Percentiles rank a stretch among this genome's conserved stretches.
These are phyloP conservation scores for Penicillium sp. DNA, from an alignment of 2,329 filamentous ascomycete species.

Conservation along the genomic window DNA sequence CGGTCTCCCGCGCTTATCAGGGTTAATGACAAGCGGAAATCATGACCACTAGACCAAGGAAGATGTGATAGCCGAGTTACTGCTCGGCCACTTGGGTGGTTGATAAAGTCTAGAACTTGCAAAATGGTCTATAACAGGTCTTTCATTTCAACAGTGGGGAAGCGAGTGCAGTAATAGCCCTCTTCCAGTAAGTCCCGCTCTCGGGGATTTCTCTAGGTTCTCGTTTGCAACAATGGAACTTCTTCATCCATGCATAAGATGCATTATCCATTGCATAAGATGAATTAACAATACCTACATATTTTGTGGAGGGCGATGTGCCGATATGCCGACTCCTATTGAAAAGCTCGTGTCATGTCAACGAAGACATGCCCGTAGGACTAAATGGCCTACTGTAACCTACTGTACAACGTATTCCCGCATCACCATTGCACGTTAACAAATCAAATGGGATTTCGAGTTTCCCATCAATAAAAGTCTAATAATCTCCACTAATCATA, in stretches of 20 bases:
- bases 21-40: slow-evolving; percentile 38
- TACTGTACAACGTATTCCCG: neutral
- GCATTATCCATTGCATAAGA: neutral
- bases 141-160: too few relatives aligned
- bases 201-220: too few relatives aligned
- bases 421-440: neutral
- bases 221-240: too few relatives aligned
- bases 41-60: slow-evolving; percentile 39
- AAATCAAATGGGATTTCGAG: neutral
- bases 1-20: slow-evolving; percentile 35
- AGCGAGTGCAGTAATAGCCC: too few relatives aligned
- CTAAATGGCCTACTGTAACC: too few relatives aligned
- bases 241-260: neutral
- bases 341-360: neutral
- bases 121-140: too few relatives aligned
- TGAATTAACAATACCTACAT: neutral
- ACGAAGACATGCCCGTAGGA: neutral
- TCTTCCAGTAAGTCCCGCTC: too few relatives aligned
- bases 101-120: neutral
- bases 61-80: slow-evolving; percentile 6
- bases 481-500: neutral
- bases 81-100: slow-evolving; percentile 11
- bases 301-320: neutral
- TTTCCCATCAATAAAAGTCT: neutral
- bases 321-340: neutral